A percentile compares a stretch with the other conserved stretches of the same genome.
Conservation (phyloP, 306 rosid species). For the Trifolium repens region DNA sequence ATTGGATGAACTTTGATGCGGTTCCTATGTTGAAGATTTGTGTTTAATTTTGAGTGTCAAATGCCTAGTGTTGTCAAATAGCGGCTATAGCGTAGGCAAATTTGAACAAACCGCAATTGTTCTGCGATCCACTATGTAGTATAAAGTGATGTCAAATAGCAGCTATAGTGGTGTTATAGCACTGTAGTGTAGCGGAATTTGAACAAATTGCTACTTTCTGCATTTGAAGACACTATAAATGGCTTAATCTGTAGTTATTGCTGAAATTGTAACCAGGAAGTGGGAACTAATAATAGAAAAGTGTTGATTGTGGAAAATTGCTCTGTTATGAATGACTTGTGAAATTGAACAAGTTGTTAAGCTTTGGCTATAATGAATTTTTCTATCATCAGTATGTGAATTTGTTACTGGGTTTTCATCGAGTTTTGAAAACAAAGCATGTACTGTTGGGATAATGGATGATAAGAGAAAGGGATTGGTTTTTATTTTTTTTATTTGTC, state of each 20-base stretch:
- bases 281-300: constrained; percentile 2
- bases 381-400: no score
- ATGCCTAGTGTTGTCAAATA: background rate
- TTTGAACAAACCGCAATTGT: background rate
- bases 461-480: constrained; percentile 9
- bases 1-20: background rate
- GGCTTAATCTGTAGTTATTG: constrained; percentile 8
- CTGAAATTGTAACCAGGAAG: background rate
- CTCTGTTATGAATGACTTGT: no score
- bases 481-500: no score
- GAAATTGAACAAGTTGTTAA: no score
- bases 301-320: background rate
- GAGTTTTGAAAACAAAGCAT: constrained; percentile 3
- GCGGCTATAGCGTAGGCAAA: no score
- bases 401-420: constrained; percentile 8
- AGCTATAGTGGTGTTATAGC: background rate
- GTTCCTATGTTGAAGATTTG: background rate
- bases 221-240: background rate
- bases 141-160: background rate
- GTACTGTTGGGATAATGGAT: constrained; percentile 12
- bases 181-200: background rate
- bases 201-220: background rate
- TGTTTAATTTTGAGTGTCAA: background rate
- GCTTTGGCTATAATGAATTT: no score
- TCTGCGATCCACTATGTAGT: background rate